phyloP scores from a whole-genome alignment of 331 rosid genomes.

The Quercus phellos region DNA sequence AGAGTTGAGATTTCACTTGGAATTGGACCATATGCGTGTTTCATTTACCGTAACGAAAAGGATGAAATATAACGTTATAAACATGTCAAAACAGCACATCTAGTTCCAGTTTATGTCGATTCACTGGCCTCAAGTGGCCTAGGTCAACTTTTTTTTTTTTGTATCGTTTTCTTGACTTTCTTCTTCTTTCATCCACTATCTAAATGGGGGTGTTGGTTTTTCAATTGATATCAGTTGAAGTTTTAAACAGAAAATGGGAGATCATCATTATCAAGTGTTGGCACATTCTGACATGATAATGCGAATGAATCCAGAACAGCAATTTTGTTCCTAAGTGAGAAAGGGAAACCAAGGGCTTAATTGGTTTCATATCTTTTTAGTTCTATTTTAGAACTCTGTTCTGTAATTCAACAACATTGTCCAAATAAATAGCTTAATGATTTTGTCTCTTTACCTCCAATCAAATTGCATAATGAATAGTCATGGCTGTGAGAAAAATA shows the following conservation, averaged over 20 bases:
- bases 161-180: not conserved
- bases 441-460: not conserved
- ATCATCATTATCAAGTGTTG: not conserved
- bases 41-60: not conserved
- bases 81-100: not conserved
- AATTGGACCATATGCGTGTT: not conserved
- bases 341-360: not conserved
- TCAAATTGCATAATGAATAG: not conserved
- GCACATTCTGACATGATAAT: not conserved
- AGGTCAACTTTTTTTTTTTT: not conserved
- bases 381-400: not conserved
- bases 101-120: not conserved
- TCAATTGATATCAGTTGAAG: not conserved
- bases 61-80: not conserved
- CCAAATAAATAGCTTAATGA: not conserved
- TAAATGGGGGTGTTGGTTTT: not conserved
- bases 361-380: not conserved
- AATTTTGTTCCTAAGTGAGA: not conserved
- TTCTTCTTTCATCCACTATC: not conserved
- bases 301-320: not conserved
- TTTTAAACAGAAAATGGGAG: not conserved
- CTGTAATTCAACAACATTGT: not conserved
- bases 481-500: not conserved
- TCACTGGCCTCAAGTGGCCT: not conserved
- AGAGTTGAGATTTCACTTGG: not conserved